Conservation (phyloP, 2,329 filamentous ascomycete species). For the Exophiala sp. region DNA sequence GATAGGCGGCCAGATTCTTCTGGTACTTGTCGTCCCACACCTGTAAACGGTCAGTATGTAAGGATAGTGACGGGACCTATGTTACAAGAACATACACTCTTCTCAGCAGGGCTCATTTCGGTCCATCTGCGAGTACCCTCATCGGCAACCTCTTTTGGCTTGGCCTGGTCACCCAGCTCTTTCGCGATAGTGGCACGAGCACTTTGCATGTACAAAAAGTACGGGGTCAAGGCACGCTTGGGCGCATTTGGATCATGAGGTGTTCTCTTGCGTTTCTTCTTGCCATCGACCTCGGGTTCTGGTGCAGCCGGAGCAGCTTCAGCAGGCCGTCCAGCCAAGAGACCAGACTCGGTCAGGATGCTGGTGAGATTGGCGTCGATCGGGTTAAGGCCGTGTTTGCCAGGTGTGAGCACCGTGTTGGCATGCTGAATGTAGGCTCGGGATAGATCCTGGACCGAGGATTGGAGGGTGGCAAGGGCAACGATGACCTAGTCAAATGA, state of each 20-base stretch:
- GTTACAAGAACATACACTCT: conserved; percentile 48
- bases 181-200: conserved; percentile 74
- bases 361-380: conserved; percentile 49
- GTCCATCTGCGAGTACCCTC: conserved; percentile 85
- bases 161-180: conserved; percentile 67
- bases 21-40: conserved; percentile 54
- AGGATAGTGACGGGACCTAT: too few relatives aligned
- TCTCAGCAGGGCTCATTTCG: conserved; percentile 67
- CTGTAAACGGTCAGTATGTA: conserved; percentile 31
- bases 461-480: conserved; percentile 71
- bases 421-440: conserved; percentile 84
- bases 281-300: conserved; percentile 50
- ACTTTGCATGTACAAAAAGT: conserved; percentile 90
- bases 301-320: conserved; percentile 29
- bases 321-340: conserved; percentile 36
- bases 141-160: conserved; percentile 79
- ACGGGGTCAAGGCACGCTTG: conserved; percentile 87
- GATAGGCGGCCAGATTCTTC: conserved; percentile 52
- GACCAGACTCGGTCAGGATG: conserved; percentile 42
- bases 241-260: conserved; percentile 87
- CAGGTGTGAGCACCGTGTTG: conserved; percentile 68
- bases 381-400: conserved; percentile 41
- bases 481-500: conserved; percentile 58
- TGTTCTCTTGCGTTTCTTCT: conserved; percentile 86
- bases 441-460: conserved; percentile 71